phyloP scores from a whole-genome alignment of 139 green algal genomes.

The Micromonas pusilla region DNA sequence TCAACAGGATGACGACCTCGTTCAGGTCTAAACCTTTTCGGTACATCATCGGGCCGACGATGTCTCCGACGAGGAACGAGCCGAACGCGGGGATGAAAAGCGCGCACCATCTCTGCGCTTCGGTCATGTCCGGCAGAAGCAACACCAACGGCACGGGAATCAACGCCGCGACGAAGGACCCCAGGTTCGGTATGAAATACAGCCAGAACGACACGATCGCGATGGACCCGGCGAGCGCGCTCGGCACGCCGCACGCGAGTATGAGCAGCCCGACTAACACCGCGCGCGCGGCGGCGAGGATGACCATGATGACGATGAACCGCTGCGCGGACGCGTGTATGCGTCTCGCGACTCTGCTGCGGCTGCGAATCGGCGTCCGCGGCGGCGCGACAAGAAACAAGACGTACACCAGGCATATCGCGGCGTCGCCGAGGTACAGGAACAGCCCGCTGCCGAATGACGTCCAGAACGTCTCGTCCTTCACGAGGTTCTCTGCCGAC shows the following conservation, averaged over 20 bases:
- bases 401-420: background rate
- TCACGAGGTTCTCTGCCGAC: background rate
- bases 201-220: conserved; percentile 23
- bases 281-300: background rate
- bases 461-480: conserved; percentile 10
- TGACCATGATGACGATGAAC: conserved; percentile 18
- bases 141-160: background rate
- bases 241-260: background rate
- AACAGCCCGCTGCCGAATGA: background rate
- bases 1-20: conserved; percentile 16
- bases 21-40: conserved; percentile 9
- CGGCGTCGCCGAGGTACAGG: background rate
- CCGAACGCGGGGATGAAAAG: background rate
- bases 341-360: background rate
- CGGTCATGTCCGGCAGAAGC: conserved; percentile 3
- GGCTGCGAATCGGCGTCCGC: background rate
- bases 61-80: conserved; percentile 4
- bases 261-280: background rate
- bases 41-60: conserved; percentile 13
- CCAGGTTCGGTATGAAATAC: conserved; percentile 19
- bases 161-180: background rate
- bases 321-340: background rate
- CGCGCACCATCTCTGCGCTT: background rate
- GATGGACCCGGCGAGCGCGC: background rate
- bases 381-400: conserved; percentile 6